Base-by-base conservation (phyloP, 1,139 yeast genomes). In the Saccharomyces hybrid region DNA sequence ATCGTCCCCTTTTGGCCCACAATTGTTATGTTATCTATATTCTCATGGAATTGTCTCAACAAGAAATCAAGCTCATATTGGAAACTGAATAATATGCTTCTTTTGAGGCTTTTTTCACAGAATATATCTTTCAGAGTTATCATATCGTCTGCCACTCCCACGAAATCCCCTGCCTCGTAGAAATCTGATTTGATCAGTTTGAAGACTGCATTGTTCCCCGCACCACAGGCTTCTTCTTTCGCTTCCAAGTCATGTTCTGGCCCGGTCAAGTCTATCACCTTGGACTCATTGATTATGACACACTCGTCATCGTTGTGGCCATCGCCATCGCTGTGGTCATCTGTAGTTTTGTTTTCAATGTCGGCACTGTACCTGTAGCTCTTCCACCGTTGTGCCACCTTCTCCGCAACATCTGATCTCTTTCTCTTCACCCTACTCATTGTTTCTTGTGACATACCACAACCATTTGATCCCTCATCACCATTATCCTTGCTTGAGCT, bases 1-100 rank as follows among this genome's bases (percentile, higher is more conserved):
- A 72, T 54, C 0, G 74, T 72, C 2, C 71, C 73, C 8, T 52
- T 47, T 54, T 72, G 75, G 23, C 67, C 69, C 1, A 71, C 55
- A 0, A 72, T 52, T 2, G 61, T 60, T 1, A 72, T 58, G 8
- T 57, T 46, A 34, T 38, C 60, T 41, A 53, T 55, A 19, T 41
- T 50, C 8, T 25, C 56, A 13, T 57, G 53, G 16, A 67, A 61
- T 23, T 58, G 54, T 1, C 59, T 57, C 5, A 71, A 54, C 3
- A 73, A 46, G 52, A 59, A 71, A 11, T 66, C 65, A 46, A 72
- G 48, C 1, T 70, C 67, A 42, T 58, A 70, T 49, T 72, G 74
- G 51, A 57, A 73, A 49, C 74, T 71, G 59, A 73, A 72, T 3
- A 73, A 54, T 44, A 66, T 61, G 0, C 68, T 57, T 14, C 52